Percentiles rank a stretch among this genome's conserved stretches.
Conservation (phyloP, 2,329 filamentous ascomycete genomes). For the Endocalyx cinctus region DNA sequence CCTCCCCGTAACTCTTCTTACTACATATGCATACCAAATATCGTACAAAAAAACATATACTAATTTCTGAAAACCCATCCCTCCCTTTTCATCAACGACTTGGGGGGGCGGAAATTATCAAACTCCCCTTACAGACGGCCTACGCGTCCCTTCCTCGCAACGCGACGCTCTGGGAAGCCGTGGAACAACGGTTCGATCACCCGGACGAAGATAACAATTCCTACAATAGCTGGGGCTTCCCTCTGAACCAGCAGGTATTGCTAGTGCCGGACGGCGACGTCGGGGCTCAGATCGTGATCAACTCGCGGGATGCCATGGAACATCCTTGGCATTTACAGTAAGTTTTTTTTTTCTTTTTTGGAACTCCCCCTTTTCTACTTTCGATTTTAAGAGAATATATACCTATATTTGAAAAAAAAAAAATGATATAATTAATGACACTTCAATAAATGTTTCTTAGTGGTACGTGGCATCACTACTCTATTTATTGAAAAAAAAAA, state of each 20-base stretch:
- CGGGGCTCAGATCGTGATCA: conserved; percentile 32
- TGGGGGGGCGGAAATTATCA: too few species aligned
- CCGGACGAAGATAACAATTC: conserved; percentile 21
- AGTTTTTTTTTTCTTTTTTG: conserved; percentile 3
- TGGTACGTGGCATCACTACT: not conserved
- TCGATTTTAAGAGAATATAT: not conserved
- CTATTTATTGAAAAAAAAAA: not conserved
- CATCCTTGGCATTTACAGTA: conserved; percentile 36
- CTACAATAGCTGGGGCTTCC: conserved; percentile 32
- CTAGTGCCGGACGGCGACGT: conserved; percentile 26
- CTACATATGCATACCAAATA: not conserved
- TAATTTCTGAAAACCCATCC: not conserved
- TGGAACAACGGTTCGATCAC: conserved; percentile 25
- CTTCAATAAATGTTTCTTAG: too few species aligned
- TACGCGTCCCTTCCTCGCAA: conserved; percentile 26
- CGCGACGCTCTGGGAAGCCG: conserved; percentile 29
- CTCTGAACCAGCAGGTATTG: conserved; percentile 31
- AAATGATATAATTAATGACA: too few species aligned
- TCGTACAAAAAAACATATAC: not conserved
- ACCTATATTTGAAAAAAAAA: too few species aligned
- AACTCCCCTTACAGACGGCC: conserved; percentile 27
- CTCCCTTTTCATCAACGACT: too few species aligned
- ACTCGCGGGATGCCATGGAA: conserved; percentile 33
- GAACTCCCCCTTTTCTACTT: not conserved
- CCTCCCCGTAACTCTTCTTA: not conserved